These are phyloP conservation scores for Saccharomyces pastorianus DNA, from an alignment of 1,139 yeast species.

Conservation along the genomic window DNA sequence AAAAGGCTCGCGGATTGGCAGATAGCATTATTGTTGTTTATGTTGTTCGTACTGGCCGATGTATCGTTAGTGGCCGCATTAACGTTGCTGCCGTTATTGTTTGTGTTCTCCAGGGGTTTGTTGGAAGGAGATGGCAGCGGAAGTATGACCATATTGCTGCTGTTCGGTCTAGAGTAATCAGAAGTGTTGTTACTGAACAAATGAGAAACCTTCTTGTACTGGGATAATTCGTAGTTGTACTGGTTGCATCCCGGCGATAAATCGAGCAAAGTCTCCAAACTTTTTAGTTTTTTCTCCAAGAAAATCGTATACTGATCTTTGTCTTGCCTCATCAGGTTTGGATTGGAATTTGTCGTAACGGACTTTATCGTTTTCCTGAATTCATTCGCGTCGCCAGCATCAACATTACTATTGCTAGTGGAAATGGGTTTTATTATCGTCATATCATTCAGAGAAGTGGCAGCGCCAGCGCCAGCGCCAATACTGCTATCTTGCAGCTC, in stretches of 20 bases:
- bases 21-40: conserved; percentile 12
- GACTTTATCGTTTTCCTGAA: conserved; percentile 9
- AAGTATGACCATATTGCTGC: background rate
- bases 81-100: background rate
- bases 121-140: background rate
- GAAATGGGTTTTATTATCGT: background rate
- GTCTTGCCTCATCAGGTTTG: background rate
- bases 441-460: background rate
- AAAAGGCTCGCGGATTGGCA: conserved; percentile 17
- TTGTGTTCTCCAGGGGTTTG: background rate
- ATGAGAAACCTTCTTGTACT: conserved; percentile 39
- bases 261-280: conserved; percentile 39
- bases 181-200: conserved; percentile 21
- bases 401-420: background rate
- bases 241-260: conserved; percentile 26
- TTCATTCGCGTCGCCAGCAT: background rate
- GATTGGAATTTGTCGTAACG: background rate
- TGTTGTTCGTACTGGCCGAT: background rate
- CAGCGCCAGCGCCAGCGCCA: background rate
- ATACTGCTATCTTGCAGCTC: conserved; percentile 1
- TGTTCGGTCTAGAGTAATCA: background rate
- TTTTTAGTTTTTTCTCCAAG: conserved; percentile 44
- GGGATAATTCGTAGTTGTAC: conserved; percentile 29
- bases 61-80: background rate
- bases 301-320: conserved; percentile 47